Conservation (phyloP, 148 eudicot genomes). For the Beta vulgaris region DNA sequence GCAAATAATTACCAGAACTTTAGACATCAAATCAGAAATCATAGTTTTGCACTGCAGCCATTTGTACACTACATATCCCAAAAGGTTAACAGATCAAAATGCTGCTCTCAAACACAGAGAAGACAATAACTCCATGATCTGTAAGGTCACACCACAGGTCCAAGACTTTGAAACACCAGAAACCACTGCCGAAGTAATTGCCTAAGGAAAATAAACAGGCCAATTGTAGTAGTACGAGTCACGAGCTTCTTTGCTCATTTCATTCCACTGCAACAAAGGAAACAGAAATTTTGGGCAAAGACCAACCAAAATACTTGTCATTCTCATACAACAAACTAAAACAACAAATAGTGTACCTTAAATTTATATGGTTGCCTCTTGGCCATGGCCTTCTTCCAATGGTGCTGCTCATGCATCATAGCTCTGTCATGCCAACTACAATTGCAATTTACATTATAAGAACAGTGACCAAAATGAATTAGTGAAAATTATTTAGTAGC, state of each 20-base stretch:
- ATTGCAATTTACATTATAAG: conserved; percentile 20
- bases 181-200: not conserved
- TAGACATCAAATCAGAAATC: not conserved
- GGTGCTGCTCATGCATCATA: conserved; percentile 80
- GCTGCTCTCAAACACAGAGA: not conserved
- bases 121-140: not conserved
- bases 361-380: conserved; percentile 72
- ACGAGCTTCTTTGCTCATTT: conserved; percentile 54
- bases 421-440: conserved; percentile 96
- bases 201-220: conserved; percentile 76
- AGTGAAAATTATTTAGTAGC: not conserved
- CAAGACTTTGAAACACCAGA: not conserved
- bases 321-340: conserved; percentile 8
- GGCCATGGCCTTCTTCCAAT: conserved; percentile 83
- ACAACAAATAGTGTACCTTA: conserved; percentile 37
- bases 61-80: not conserved
- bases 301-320: not conserved
- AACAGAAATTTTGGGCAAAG: conserved; percentile 2
- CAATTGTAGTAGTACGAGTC: conserved; percentile 89
- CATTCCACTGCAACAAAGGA: conserved; percentile 73
- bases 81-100: not conserved
- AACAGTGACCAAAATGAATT: not conserved
- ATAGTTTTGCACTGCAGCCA: not conserved
- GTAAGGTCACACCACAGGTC: not conserved
- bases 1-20: not conserved